Conservation (phyloP, 169 alveolate species). For the Plasmodium coatneyi region DNA sequence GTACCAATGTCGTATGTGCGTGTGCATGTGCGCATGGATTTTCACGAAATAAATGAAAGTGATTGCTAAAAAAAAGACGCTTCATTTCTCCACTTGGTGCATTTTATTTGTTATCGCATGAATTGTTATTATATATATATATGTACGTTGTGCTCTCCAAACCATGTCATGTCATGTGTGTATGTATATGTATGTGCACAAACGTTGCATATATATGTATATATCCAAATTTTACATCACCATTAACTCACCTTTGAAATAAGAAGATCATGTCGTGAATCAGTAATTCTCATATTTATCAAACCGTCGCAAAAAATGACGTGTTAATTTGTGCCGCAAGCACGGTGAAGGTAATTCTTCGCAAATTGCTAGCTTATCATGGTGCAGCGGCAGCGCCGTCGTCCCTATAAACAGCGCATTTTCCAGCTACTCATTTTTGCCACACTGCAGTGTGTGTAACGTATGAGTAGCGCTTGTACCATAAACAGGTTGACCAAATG, state of each 20-base stretch:
- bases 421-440: not conserved
- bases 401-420: not conserved
- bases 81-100: not conserved
- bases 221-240: not conserved
- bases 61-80: not conserved
- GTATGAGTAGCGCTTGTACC: not conserved
- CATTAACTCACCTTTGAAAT: not conserved
- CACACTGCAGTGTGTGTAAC: not conserved
- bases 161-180: not conserved
- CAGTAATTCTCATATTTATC: not conserved
- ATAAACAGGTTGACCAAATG: not conserved
- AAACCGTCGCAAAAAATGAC: not conserved
- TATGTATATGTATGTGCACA: not conserved
- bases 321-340: not conserved
- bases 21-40: not conserved
- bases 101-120: conserved; percentile 7
- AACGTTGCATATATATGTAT: not conserved
- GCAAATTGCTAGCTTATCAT: not conserved
- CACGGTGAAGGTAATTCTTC: not conserved
- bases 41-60: conserved; percentile 5
- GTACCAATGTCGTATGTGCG: not conserved
- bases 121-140: not conserved
- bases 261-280: not conserved
- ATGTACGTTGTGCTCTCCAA: conserved; percentile 11
- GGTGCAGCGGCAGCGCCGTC: not conserved